These are phyloP conservation scores for Emmonsia crescens DNA, from an alignment of 2,329 filamentous ascomycete genomes.

Conservation along the genomic window DNA sequence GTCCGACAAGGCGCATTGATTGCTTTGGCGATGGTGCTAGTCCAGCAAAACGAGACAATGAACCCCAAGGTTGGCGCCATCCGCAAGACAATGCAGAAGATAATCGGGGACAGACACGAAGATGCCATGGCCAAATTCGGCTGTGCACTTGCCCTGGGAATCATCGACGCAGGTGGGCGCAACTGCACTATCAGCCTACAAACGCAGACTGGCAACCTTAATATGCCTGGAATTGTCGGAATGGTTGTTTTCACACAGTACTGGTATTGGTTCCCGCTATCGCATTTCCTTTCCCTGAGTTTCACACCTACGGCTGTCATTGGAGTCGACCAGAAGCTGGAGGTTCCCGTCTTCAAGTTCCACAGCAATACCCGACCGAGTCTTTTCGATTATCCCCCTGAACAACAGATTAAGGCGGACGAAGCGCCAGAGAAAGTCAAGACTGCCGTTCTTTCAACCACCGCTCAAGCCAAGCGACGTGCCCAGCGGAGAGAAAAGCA, in stretches of 20 bases:
- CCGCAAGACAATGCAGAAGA: slow-evolving; percentile 87
- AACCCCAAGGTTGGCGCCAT: slow-evolving; percentile 91
- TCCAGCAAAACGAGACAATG: slow-evolving; percentile 98
- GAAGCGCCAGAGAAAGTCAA: slow-evolving; percentile 90
- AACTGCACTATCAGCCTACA: slow-evolving; percentile 98
- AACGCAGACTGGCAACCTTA: slow-evolving; percentile 94
- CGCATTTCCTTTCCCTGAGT: slow-evolving; percentile 89
- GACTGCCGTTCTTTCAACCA: slow-evolving; percentile 91
- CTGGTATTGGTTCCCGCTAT: slow-evolving; percentile 99
- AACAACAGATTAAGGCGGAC: slow-evolving; percentile 89
- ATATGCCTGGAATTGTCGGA: slow-evolving; percentile 96
- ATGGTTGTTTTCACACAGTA: slow-evolving; percentile 99
- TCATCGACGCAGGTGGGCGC: slow-evolving; percentile 93
- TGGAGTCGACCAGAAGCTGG: slow-evolving; percentile 83
- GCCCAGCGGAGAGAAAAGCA: slow-evolving; percentile 91
- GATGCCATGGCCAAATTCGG: slow-evolving; percentile 99
- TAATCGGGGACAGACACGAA: slow-evolving; percentile 87
- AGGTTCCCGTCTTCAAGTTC: slow-evolving; percentile 90
- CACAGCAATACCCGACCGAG: slow-evolving; percentile 90
- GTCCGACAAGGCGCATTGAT: slow-evolving; percentile 94
- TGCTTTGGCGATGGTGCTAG: slow-evolving; percentile 91
- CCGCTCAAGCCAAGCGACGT: slow-evolving; percentile 88
- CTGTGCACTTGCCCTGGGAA: slow-evolving; percentile 83
- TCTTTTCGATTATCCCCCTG: slow-evolving; percentile 94
- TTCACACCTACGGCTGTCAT: slow-evolving; percentile 97